These are phyloP conservation scores for Gelatoporia subvermispora DNA, from an alignment of 768 basidiomycete species.

Conservation along the genomic window DNA sequence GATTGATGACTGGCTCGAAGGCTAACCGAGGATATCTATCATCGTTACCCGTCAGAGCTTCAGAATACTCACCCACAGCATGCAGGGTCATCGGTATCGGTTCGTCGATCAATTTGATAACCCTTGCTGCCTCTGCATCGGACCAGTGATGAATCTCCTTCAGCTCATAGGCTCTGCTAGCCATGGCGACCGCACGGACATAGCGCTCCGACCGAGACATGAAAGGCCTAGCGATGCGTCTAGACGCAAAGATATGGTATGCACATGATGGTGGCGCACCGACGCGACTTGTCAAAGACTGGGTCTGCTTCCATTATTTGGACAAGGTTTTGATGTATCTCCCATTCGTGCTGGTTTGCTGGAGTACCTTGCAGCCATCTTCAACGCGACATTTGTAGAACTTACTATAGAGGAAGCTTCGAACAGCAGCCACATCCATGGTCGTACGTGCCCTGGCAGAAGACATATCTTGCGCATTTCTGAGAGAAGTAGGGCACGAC, in stretches of 20 bases:
- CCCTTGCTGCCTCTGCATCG: slow-evolving; percentile 39
- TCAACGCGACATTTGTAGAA: slow-evolving; percentile 35
- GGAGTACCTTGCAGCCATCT: slow-evolving; percentile 3
- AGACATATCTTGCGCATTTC: slow-evolving; percentile 38
- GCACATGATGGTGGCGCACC: slow-evolving; percentile 29
- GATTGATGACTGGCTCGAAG: slow-evolving; percentile 63
- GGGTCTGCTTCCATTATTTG: slow-evolving; percentile 48
- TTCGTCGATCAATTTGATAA: slow-evolving; percentile 49
- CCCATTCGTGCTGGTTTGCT: slow-evolving; percentile 52
- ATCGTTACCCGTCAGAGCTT: not conserved
- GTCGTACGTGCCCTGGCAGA: slow-evolving; percentile 41
- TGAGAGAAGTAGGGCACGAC: no score
- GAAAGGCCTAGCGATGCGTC: slow-evolving; percentile 40
- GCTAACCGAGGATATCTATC: slow-evolving; percentile 24
- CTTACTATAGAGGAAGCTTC: slow-evolving; percentile 50
- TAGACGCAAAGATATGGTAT: not conserved
- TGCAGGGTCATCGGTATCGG: slow-evolving; percentile 43
- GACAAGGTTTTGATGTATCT: slow-evolving; percentile 40
- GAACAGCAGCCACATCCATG: slow-evolving; percentile 38
- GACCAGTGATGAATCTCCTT: slow-evolving; percentile 51
- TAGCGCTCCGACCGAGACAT: slow-evolving; percentile 55
- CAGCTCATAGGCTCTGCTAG: slow-evolving; percentile 56
- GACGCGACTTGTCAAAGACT: slow-evolving; percentile 52
- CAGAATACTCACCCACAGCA: slow-evolving; percentile 23
- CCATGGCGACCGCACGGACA: slow-evolving; percentile 47